A percentile compares a stretch with the other conserved stretches of the same genome.
phyloP scores from a whole-genome alignment of 192 early-diverging fungal genomes.

The Coemansia sp. region DNA sequence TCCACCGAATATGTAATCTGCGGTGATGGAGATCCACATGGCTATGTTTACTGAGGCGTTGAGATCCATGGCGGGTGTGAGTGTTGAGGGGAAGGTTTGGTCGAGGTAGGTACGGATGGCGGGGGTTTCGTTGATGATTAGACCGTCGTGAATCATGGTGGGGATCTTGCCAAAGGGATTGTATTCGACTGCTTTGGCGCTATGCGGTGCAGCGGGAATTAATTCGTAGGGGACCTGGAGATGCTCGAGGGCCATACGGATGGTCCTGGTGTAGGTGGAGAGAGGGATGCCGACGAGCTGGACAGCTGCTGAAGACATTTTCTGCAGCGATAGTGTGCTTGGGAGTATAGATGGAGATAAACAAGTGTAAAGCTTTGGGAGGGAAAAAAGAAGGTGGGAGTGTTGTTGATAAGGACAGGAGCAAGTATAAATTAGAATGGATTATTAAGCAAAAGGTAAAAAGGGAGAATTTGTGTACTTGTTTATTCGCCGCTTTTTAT shows the following conservation, averaged over 20 bases:
- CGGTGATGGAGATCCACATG: slow-evolving; percentile 18
- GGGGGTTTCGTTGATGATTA: slow-evolving; percentile 18
- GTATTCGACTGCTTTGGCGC: slow-evolving; percentile 14
- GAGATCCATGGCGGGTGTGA: slow-evolving; percentile 12
- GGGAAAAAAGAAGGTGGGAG: no score
- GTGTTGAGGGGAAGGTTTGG: neutral
- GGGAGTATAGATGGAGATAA: no score
- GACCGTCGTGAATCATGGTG: slow-evolving; percentile 11
- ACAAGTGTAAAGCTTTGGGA: no score
- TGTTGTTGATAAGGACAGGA: no score
- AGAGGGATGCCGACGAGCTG: slow-evolving; percentile 21
- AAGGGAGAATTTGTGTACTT: neutral
- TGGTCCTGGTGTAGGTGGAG: slow-evolving; percentile 36
- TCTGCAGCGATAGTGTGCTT: no score
- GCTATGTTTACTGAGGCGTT: slow-evolving; percentile 5
- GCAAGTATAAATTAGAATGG: neutral
- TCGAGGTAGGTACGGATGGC: slow-evolving; percentile 33
- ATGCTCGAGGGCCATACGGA: slow-evolving; percentile 27
- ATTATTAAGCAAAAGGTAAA: neutral
- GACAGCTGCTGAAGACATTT: neutral
- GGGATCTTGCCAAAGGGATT: slow-evolving; percentile 41
- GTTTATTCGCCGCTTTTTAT: no score
- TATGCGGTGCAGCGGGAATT: slow-evolving; percentile 10
- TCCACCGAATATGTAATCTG: slow-evolving; percentile 26
- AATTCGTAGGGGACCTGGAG: slow-evolving; percentile 17